Base-by-base conservation (phyloP, 2,329 filamentous ascomycete genomes). In the Phoma sp. region DNA sequence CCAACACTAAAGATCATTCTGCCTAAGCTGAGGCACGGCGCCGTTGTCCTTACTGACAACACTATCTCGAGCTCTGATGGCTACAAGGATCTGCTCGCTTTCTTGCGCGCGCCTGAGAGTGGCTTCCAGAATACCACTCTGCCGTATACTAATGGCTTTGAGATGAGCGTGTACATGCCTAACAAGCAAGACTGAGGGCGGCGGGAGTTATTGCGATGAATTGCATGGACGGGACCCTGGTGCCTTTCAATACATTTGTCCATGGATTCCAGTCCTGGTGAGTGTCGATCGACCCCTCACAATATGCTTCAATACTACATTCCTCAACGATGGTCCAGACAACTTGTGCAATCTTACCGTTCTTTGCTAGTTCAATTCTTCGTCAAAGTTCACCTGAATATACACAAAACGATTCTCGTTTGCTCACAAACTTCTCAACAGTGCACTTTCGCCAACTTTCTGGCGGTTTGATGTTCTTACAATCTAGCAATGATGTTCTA, bases 21-120 rank as follows among this genome's bases (percentile, higher is more conserved):
- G 42, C 77, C 80, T 1, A 75, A 69, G 7, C 61, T 86, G 39
- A 76, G 71, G 43, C 62, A 66, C 2, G 83, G 83, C 0, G 80
- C 81, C 0, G 68, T 83, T 7, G 71, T 85, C 1, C 67, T 85
- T 0, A 68, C 72, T 0, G 83, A 86, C 57, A 85, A 86, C 52
- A 77, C 74, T 0, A 68, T 77, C 11, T 70, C 69, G 1, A 67
- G 74, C 0, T 73, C 66, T 0, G 56, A 67, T 2, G 68, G 76
- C 1, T 85, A 84, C 53, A 65, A 68, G 29, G 82, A 86, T 1
- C 64, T 85, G 2, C 56, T 81, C 15, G 74, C 50, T 0, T 81
- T 80, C 55, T 50, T 86, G n/a, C 56, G 76, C 7, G 72, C 76
- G 7, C 73, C 80, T 0, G 63, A 66, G 3, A 84, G 78, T 59